These are phyloP conservation scores for Chrysoporthe puriensis DNA, from an alignment of 2,329 filamentous ascomycete species.

Conservation along the genomic window DNA sequence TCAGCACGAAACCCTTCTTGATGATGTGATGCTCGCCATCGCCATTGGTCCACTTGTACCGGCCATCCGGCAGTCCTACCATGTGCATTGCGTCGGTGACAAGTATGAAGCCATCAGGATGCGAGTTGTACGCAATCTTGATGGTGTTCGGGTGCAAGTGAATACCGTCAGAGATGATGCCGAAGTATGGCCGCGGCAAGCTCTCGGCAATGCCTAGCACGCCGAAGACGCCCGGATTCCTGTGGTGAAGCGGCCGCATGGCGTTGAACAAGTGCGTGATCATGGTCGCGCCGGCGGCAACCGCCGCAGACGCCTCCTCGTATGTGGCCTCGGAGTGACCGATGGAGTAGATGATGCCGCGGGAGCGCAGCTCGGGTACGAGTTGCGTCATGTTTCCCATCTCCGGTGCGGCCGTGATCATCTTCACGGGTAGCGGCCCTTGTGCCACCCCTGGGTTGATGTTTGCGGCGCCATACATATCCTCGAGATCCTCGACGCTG, in stretches of 20 bases:
- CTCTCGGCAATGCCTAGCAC: conserved; percentile 71
- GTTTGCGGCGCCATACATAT: conserved; percentile 75
- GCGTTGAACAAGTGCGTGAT: conserved; percentile 95
- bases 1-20: conserved; percentile 73
- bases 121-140: conserved; percentile 86
- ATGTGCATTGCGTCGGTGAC: conserved; percentile 94
- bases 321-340: conserved; percentile 89
- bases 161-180: conserved; percentile 88
- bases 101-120: conserved; percentile 82
- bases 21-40: conserved; percentile 60
- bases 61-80: conserved; percentile 80
- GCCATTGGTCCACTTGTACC: conserved; percentile 84
- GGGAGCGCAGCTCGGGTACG: conserved; percentile 67
- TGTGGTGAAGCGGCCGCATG: conserved; percentile 88
- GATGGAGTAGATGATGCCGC: conserved; percentile 76
- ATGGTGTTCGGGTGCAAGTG: conserved; percentile 87
- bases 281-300: conserved; percentile 80
- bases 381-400: conserved; percentile 68
- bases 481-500: conserved; percentile 66
- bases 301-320: conserved; percentile 73
- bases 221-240: conserved; percentile 89
- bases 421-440: conserved; percentile 61
- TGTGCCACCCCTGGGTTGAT: conserved; percentile 48
- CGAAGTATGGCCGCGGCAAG: conserved; percentile 73
- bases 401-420: conserved; percentile 88